phyloP scores from a whole-genome alignment of 371 early-diverging fungal species.

The Mucor sp. region DNA sequence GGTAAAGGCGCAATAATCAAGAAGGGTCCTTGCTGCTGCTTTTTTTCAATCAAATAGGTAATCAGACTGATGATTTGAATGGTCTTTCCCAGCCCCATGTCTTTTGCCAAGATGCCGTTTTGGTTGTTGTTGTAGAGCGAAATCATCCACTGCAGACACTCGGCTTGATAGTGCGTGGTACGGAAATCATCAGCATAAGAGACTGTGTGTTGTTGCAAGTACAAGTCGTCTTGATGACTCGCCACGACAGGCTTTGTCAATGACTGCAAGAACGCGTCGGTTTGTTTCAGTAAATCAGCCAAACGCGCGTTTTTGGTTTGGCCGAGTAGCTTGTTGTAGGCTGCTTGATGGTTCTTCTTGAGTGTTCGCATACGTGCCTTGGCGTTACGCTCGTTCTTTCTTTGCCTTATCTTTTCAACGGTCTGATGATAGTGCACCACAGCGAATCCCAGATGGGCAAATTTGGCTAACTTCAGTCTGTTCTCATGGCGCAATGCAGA shows the following conservation, averaged over 20 bases:
- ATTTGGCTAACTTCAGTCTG: constrained; percentile 56
- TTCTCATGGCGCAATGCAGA: constrained; percentile 60
- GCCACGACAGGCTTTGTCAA: constrained; percentile 70
- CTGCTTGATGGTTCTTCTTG: constrained; percentile 94
- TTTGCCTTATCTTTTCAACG: constrained; percentile 91
- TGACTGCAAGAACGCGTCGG: constrained; percentile 81
- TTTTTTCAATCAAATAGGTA: constrained; percentile 90
- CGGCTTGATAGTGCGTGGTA: constrained; percentile 96
- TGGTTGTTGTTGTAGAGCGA: constrained; percentile 95
- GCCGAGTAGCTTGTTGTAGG: constrained; percentile 92
- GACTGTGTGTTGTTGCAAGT: constrained; percentile 40
- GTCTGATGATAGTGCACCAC: constrained; percentile 81
- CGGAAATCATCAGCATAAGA: constrained; percentile 70
- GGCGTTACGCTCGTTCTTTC: constrained; percentile 75
- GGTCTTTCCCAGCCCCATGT: constrained; percentile 98
- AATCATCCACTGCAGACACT: constrained; percentile 98
- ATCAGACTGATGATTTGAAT: constrained; percentile 98
- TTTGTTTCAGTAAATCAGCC: constrained; percentile 89
- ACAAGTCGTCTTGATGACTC: constrained; percentile 24
- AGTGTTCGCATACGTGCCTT: constrained; percentile 96
- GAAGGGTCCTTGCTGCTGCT: constrained; percentile 91
- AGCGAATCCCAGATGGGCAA: constrained; percentile 72
- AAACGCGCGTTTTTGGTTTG: constrained; percentile 96
- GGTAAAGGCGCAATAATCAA: constrained; percentile 93
- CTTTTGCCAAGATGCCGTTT: constrained; percentile 98